A percentile compares a stretch with the other conserved stretches of the same genome.
These are phyloP conservation scores for Jaminaea rosea DNA, from an alignment of 1,284 basidiomycete genomes.

Conservation along the genomic window DNA sequence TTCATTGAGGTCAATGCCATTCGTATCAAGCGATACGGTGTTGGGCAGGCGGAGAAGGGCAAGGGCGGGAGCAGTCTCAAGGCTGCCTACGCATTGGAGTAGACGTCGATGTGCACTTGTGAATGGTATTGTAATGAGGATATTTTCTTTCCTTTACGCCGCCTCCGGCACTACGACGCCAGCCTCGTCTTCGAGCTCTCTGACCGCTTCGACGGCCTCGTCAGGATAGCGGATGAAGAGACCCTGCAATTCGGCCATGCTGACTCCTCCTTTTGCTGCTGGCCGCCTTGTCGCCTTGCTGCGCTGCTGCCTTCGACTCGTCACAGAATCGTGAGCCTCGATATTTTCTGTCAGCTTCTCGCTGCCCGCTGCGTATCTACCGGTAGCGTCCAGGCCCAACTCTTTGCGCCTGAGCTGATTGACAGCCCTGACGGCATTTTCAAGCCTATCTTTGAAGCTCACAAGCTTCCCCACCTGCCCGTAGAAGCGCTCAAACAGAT, in stretches of 20 bases:
- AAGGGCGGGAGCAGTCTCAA: constrained; percentile 30
- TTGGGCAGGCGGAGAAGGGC: constrained; percentile 33
- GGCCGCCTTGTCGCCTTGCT: constrained; percentile 11
- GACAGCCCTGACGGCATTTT: neutral
- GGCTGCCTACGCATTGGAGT: constrained; percentile 34
- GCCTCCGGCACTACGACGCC: neutral
- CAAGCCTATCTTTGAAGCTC: constrained; percentile 2
- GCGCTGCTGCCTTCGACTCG: constrained; percentile 4
- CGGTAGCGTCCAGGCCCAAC: constrained; percentile 8
- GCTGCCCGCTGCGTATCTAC: neutral
- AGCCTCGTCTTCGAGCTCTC: constrained; percentile 17
- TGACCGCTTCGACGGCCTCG: constrained; percentile 29
- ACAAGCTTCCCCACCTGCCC: constrained; percentile 12
- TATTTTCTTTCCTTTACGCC: neutral
- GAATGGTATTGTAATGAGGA: neutral
- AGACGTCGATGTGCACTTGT: constrained; percentile 5
- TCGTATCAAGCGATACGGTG: constrained; percentile 39
- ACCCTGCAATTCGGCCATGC: constrained; percentile 46
- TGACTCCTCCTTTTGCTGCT: constrained; percentile 41
- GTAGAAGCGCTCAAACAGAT: constrained; percentile 80
- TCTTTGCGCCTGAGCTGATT: constrained; percentile 10
- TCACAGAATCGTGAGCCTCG: no score
- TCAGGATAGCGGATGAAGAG: constrained; percentile 45
- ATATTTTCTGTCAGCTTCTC: no score
- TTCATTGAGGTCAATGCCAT: constrained; percentile 46